Conservation (phyloP, 208 protist species). For the Leishmania gerbilli region DNA sequence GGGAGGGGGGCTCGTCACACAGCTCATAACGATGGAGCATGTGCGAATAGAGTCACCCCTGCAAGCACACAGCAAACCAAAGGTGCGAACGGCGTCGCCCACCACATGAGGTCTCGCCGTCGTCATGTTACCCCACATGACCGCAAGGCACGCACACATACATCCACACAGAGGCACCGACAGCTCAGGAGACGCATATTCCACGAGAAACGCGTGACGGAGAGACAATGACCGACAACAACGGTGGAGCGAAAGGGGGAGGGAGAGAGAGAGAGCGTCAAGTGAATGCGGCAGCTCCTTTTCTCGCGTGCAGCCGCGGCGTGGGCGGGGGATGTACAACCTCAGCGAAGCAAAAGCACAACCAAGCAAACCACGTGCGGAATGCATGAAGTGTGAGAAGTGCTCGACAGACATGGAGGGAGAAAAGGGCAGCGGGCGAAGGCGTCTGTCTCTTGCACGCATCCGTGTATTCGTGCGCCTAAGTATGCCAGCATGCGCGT, state of each 20-base stretch:
- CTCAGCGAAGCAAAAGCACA: background rate
- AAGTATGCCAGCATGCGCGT: too few species aligned
- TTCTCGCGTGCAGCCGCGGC: background rate
- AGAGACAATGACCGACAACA: background rate
- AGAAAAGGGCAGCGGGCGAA: background rate
- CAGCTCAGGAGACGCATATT: background rate
- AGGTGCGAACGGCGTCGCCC: background rate
- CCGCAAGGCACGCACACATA: slow-evolving; percentile 10
- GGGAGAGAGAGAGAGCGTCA: background rate
- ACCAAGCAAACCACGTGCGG: background rate
- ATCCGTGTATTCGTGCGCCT: too few species aligned
- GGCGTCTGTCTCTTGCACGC: background rate
- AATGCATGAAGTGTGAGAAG: background rate
- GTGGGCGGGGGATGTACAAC: background rate
- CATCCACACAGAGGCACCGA: slow-evolving; percentile 6
- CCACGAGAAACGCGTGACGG: background rate
- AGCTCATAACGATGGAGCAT: background rate
- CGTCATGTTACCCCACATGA: background rate
- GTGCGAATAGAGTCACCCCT: background rate
- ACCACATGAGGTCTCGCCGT: background rate
- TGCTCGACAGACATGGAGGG: background rate
- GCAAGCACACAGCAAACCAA: background rate
- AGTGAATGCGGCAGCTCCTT: background rate
- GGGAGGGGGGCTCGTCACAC: background rate
- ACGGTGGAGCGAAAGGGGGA: background rate